These are phyloP conservation scores for Scenedesmus sp. DNA, from an alignment of 163 green algal genomes.

Conservation along the genomic window DNA sequence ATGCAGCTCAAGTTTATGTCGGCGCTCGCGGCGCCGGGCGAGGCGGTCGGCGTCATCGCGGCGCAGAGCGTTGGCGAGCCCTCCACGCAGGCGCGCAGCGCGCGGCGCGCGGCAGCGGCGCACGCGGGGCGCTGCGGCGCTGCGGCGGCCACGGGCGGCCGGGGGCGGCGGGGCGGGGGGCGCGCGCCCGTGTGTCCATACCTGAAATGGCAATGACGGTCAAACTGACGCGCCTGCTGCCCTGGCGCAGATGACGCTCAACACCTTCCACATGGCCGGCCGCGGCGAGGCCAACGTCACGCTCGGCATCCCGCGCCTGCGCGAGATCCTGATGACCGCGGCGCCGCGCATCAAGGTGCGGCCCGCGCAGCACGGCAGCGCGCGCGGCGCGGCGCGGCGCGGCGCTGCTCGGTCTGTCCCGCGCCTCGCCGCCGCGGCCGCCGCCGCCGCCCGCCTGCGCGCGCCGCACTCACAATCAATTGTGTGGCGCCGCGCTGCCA, in stretches of 20 bases:
- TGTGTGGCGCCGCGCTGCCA: background rate
- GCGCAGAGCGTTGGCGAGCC: conserved; percentile 92
- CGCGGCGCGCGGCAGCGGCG: too few relatives aligned
- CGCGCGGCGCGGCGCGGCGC: too few relatives aligned
- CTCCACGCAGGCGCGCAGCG: conserved; percentile 53
- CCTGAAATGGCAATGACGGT: too few relatives aligned
- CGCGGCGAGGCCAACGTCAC: conserved; percentile 97
- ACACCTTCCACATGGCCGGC: conserved; percentile 94
- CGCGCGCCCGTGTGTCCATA: too few relatives aligned
- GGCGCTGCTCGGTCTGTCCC: conserved; percentile 1
- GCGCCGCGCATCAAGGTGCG: conserved; percentile 68
- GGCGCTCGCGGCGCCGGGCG: conserved; percentile 78
- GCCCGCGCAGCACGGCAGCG: too few relatives aligned
- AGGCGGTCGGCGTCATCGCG: conserved; percentile 94
- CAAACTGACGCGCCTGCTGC: too few relatives aligned
- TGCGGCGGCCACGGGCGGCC: too few relatives aligned
- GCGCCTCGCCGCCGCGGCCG: conserved; percentile 20
- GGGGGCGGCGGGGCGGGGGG: too few relatives aligned
- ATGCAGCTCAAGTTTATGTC: conserved; percentile 93
- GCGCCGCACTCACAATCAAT: background rate
- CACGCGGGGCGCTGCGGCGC: too few relatives aligned
- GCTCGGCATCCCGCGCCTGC: conserved; percentile 93
- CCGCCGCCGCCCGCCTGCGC: too few relatives aligned
- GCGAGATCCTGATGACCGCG: conserved; percentile 98
- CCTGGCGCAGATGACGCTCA: conserved; percentile 94